These are phyloP conservation scores for Kodamaea ohmeri DNA, from an alignment of 1,139 yeast species.

Conservation along the genomic window DNA sequence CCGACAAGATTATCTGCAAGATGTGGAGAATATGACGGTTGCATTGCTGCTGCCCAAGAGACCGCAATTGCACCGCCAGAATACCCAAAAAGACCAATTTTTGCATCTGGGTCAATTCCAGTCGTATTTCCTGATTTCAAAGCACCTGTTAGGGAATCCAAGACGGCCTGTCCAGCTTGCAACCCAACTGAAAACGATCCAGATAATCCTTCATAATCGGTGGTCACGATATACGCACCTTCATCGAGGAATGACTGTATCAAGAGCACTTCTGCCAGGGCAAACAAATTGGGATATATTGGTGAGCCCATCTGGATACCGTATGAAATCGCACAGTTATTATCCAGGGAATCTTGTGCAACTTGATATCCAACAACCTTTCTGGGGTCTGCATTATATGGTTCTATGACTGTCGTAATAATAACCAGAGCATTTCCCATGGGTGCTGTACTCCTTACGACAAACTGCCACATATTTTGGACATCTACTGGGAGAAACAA, in stretches of 20 bases:
- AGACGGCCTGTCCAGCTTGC: slow-evolving; percentile 26
- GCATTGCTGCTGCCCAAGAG: slow-evolving; percentile 36
- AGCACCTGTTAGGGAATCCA: slow-evolving; percentile 29
- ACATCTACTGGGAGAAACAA: slow-evolving; percentile 13
- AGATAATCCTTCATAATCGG: slow-evolving; percentile 34
- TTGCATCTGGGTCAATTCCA: slow-evolving; percentile 22
- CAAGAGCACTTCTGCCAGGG: slow-evolving; percentile 12
- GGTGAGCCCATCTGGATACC: slow-evolving; percentile 24
- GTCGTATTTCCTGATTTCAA: slow-evolving; percentile 23
- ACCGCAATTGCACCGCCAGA: slow-evolving; percentile 37
- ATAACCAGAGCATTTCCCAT: slow-evolving; percentile 30
- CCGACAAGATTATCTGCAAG: slow-evolving; percentile 24
- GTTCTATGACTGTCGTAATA: slow-evolving; percentile 32
- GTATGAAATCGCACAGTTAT: slow-evolving; percentile 35
- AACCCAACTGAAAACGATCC: slow-evolving; percentile 29
- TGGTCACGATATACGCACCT: slow-evolving; percentile 32
- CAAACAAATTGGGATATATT: not conserved
- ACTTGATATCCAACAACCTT: slow-evolving; percentile 33
- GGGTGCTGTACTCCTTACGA: slow-evolving; percentile 31
- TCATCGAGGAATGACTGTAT: slow-evolving; percentile 17
- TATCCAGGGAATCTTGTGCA: slow-evolving; percentile 32
- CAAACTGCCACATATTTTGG: slow-evolving; percentile 27
- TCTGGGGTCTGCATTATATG: slow-evolving; percentile 28
- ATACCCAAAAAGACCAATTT: slow-evolving; percentile 33
- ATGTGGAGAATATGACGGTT: slow-evolving; percentile 32